These are phyloP conservation scores for Nyctanthes arbortristis DNA, from an alignment of 257 asterid genomes.

Conservation along the genomic window DNA sequence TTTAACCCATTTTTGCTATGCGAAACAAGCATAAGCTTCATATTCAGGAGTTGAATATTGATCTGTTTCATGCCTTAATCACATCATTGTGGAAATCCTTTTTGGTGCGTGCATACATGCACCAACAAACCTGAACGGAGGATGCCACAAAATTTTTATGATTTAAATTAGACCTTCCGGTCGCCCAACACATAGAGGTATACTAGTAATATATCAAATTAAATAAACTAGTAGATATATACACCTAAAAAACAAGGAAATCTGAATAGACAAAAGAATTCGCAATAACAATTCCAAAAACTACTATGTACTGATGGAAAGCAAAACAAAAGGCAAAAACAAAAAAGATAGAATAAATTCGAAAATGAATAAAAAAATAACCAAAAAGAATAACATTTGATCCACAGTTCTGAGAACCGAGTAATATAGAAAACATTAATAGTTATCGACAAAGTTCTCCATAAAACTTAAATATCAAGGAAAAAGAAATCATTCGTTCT, in stretches of 20 bases:
- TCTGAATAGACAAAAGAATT: not conserved
- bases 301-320: not conserved
- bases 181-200: no score
- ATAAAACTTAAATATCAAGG: not conserved
- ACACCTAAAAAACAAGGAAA: not conserved
- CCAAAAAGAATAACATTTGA: slow-evolving; percentile 4
- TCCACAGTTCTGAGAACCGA: slow-evolving; percentile 27
- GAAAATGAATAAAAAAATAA: slow-evolving; percentile 2
- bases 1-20: no score
- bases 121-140: no score
- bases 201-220: not conserved
- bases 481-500: not conserved
- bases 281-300: not conserved
- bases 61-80: no score
- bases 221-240: not conserved
- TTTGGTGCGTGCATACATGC: no score
- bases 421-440: slow-evolving; percentile 11
- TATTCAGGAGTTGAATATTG: no score
- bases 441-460: slow-evolving; percentile 16
- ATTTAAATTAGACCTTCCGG: no score
- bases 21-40: no score
- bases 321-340: not conserved
- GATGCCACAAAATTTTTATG: no score
- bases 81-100: no score
- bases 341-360: not conserved